Percentiles rank a stretch among this genome's conserved stretches.
Conservation (phyloP, 192 early-diverging fungal species). For the Radiomyces spectabilis region DNA sequence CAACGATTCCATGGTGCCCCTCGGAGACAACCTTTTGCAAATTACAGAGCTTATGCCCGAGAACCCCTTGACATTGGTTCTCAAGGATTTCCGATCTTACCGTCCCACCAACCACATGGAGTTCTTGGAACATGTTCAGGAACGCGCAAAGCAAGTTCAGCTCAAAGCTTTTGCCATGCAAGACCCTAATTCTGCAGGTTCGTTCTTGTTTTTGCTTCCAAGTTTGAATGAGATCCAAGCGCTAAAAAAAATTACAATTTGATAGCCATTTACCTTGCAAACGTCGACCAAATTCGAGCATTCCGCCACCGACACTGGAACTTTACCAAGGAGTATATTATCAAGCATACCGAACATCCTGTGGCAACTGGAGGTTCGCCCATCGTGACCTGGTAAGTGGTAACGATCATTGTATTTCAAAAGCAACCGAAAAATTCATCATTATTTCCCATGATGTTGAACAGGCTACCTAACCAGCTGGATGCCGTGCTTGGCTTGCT, state of each 20-base stretch:
- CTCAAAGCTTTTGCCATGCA: slow-evolving; percentile 56
- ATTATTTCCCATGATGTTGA: slow-evolving; percentile 42
- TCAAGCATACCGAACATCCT: slow-evolving; percentile 66
- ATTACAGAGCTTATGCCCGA: slow-evolving; percentile 71
- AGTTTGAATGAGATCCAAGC: not conserved
- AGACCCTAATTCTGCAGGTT: slow-evolving; percentile 51
- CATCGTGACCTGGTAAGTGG: slow-evolving; percentile 46
- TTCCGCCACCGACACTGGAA: slow-evolving; percentile 87
- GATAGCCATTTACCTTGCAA: slow-evolving; percentile 62
- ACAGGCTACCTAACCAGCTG: slow-evolving; percentile 69
- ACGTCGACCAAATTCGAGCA: slow-evolving; percentile 76
- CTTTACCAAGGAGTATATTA: slow-evolving; percentile 82
- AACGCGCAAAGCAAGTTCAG: slow-evolving; percentile 33
- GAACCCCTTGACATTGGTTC: slow-evolving; percentile 70
- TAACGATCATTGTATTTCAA: not conserved
- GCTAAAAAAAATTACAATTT: slow-evolving; percentile 4
- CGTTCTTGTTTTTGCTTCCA: no score
- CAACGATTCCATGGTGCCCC: slow-evolving; percentile 83
- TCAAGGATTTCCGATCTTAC: slow-evolving; percentile 70
- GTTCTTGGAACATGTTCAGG: slow-evolving; percentile 65
- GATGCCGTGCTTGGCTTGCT: slow-evolving; percentile 54
- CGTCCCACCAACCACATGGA: slow-evolving; percentile 74
- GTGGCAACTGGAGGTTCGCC: slow-evolving; percentile 69
- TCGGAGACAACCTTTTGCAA: slow-evolving; percentile 79
- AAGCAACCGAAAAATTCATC: no score